phyloP scores from a whole-genome alignment of 768 basidiomycete genomes.

The Boletus insuetus region DNA sequence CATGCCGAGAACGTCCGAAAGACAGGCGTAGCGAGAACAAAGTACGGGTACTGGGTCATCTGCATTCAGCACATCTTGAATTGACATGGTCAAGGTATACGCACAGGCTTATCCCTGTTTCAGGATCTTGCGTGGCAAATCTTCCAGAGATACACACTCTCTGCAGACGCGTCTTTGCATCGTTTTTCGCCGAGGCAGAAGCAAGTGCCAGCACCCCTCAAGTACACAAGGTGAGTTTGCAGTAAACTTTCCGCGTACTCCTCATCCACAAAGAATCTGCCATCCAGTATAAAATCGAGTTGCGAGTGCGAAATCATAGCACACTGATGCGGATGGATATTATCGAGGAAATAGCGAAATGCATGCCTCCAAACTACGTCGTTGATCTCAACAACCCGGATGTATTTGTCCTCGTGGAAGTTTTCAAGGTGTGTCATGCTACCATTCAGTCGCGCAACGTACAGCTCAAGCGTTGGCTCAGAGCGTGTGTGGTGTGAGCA shows the following conservation, averaged over 20 bases:
- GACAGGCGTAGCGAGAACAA: conserved; percentile 64
- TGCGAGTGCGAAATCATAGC: conserved; percentile 74
- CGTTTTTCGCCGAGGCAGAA: conserved; percentile 49
- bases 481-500: conserved; percentile 74
- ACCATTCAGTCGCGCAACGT: background rate
- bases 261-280: background rate
- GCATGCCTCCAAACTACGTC: conserved; percentile 62
- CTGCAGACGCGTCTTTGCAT: conserved; percentile 51
- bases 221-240: conserved; percentile 42
- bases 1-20: conserved; percentile 60
- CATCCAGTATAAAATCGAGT: conserved; percentile 75
- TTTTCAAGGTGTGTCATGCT: conserved; percentile 69
- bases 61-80: background rate
- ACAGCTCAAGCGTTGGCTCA: conserved; percentile 28
- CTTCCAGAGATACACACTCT: conserved; percentile 64
- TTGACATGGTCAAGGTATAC: conserved; percentile 47
- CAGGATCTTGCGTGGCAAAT: conserved; percentile 65
- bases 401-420: conserved; percentile 73
- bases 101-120: conserved; percentile 70
- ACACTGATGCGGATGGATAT: conserved; percentile 56
- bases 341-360: conserved; percentile 67
- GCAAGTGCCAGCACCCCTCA: conserved; percentile 24
- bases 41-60: conserved; percentile 38
- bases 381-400: conserved; percentile 70
- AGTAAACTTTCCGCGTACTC: background rate